A percentile compares a stretch with the other conserved stretches of the same genome.
Evolutionary conservation across 1,284 basidiomycete genomes (phyloP).

Genomic region (Sphagnurus paluster): DNA sequence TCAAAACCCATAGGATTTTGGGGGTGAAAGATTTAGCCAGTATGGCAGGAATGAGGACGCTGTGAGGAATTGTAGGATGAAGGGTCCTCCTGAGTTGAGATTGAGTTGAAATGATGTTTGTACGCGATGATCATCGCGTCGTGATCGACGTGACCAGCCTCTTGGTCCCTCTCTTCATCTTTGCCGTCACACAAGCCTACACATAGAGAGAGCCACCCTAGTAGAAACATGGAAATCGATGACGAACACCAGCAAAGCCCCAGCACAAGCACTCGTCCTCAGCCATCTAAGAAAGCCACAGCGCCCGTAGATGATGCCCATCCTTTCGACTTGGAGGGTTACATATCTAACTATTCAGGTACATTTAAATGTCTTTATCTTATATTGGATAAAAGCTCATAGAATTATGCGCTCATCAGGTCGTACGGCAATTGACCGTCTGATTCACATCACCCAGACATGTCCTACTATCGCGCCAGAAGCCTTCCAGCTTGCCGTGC

Average conservation of each 20-base stretch:
- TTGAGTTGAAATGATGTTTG: no score
- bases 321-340: constrained; percentile 78
- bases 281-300: constrained; percentile 21
- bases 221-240: constrained; percentile 25
- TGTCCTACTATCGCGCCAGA: constrained; percentile 69
- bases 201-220: no score
- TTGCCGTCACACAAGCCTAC: no score
- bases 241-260: constrained; percentile 24
- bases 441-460: constrained; percentile 61
- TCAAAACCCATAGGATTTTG: no score
- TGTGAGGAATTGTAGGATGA: no score
- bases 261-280: constrained; percentile 18
- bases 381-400: background rate
- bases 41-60: no score
- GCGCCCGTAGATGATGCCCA: constrained; percentile 68
- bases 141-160: no score
- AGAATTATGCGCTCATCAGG: constrained; percentile 38
- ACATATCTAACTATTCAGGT: constrained; percentile 67
- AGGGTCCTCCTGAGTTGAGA: no score
- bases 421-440: constrained; percentile 65
- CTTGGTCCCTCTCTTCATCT: no score
- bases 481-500: constrained; percentile 64
- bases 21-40: no score
- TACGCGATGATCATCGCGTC: no score
- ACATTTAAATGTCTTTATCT: background rate